Conservation (phyloP, 805 yeast genomes). For the Wickerhamiella cacticola region DNA sequence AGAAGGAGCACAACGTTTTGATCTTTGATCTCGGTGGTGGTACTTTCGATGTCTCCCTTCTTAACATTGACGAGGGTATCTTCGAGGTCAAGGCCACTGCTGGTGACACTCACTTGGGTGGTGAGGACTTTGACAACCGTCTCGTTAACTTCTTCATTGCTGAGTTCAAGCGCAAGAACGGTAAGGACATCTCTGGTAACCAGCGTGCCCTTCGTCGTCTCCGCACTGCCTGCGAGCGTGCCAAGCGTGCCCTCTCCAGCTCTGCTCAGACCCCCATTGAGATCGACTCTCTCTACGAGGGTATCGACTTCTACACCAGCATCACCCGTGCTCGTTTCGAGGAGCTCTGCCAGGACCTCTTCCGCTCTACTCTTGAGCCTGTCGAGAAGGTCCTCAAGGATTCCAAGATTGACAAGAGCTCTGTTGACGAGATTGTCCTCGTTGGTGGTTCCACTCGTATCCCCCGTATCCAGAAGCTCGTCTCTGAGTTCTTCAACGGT, state of each 20-base stretch:
- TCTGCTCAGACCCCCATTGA: constrained; percentile 93
- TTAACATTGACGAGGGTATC: constrained; percentile 90
- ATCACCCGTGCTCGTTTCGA: constrained; percentile 97
- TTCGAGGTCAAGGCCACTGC: constrained; percentile 96
- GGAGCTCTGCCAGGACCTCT: constrained; percentile 83
- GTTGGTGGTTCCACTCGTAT: constrained; percentile 99
- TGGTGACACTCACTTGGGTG: constrained; percentile 99
- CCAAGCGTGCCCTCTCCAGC: constrained; percentile 95
- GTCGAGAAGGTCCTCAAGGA: constrained; percentile 93
- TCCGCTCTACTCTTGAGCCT: constrained; percentile 88
- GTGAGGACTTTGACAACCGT: constrained; percentile 98
- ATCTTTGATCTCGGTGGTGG: constrained; percentile 97
- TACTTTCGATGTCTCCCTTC: constrained; percentile 89
- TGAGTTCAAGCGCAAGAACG: constrained; percentile 93
- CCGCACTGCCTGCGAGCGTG: constrained; percentile 98
- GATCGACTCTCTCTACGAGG: constrained; percentile 88
- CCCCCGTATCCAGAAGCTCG: constrained; percentile 93
- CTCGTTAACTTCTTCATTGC: constrained; percentile 82
- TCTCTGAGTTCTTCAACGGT: constrained; percentile 92
- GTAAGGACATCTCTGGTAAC: constrained; percentile 77
- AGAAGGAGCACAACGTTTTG: constrained; percentile 74
- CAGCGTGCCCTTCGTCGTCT: constrained; percentile 96
- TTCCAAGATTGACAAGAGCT: constrained; percentile 70
- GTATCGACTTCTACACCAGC: constrained; percentile 89
- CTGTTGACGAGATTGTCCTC: constrained; percentile 86